Conservation (phyloP, 768 basidiomycete species). For the Tylopilus felleus region DNA sequence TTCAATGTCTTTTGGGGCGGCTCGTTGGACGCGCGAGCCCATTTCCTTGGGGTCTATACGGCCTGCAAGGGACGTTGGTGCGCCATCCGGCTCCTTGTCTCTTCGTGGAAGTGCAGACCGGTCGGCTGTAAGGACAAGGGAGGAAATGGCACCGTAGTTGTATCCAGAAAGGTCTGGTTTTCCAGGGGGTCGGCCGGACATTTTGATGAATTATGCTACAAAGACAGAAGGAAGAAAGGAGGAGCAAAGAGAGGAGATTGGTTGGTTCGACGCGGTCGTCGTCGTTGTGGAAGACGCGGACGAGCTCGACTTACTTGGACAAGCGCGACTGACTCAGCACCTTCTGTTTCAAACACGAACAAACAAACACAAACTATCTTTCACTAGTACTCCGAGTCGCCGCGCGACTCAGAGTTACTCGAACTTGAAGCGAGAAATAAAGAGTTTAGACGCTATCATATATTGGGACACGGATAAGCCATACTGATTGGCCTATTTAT, state of each 20-base stretch:
- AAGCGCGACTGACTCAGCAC: slow-evolving; percentile 11
- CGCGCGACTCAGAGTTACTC: too few relatives aligned
- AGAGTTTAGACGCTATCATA: too few relatives aligned
- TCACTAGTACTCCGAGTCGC: too few relatives aligned
- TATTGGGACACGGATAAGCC: not conserved
- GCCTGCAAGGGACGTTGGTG: slow-evolving; percentile 88
- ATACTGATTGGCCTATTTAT: not conserved
- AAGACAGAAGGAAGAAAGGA: not conserved
- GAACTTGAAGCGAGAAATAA: too few relatives aligned
- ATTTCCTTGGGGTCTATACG: slow-evolving; percentile 87
- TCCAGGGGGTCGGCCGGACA: slow-evolving; percentile 40
- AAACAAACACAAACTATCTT: slow-evolving; percentile 13
- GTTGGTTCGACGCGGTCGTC: slow-evolving; percentile 8
- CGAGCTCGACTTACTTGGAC: not conserved
- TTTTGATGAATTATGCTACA: slow-evolving; percentile 19
- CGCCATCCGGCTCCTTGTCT: slow-evolving; percentile 96
- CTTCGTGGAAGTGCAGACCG: slow-evolving; percentile 75
- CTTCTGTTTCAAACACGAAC: slow-evolving; percentile 17
- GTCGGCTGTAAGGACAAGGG: slow-evolving; percentile 91
- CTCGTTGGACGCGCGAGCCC: slow-evolving; percentile 85
- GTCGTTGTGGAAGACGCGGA: slow-evolving; percentile 11
- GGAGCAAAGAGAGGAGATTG: too few relatives aligned
- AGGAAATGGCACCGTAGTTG: slow-evolving; percentile 95
- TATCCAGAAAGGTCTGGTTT: slow-evolving; percentile 86
- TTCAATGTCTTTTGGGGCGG: slow-evolving; percentile 82